Evolutionary conservation across 2,329 filamentous ascomycete genomes (phyloP).

Genomic region (Teratosphaeria pseudoeucalypti): DNA sequence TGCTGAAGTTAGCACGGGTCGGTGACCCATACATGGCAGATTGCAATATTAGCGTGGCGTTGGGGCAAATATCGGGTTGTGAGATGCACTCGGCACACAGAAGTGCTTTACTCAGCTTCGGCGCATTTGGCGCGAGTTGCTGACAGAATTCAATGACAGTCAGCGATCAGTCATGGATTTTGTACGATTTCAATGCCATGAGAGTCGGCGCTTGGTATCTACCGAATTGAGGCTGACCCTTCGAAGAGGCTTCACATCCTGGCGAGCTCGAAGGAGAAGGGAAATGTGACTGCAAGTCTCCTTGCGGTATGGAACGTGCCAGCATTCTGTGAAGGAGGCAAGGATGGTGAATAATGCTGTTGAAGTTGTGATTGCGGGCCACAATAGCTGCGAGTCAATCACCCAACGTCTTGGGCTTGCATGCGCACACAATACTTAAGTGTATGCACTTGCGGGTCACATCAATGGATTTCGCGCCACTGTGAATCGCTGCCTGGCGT

Average conservation of each 20-base stretch:
- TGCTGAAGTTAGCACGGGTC: not conserved
- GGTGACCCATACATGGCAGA: not conserved
- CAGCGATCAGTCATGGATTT: no score
- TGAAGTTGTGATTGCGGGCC: not conserved
- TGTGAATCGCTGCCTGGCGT: not conserved
- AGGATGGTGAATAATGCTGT: not conserved
- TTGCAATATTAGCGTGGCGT: not conserved
- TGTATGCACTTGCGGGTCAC: not conserved
- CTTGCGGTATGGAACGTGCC: not conserved
- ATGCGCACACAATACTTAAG: no score
- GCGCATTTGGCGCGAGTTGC: no score
- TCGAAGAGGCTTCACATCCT: no score
- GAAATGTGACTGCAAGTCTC: not conserved
- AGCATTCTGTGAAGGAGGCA: not conserved
- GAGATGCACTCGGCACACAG: no score
- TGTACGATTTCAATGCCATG: no score
- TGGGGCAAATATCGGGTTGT: not conserved
- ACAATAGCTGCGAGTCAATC: not conserved
- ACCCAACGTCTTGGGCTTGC: not conserved
- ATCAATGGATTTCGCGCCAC: conserved; percentile 1
- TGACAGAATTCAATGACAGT: no score
- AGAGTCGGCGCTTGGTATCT: no score
- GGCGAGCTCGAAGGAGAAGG: no score
- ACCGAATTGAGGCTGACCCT: no score
- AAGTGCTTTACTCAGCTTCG: no score